Conservation (phyloP, 345 rosid genomes). For the Isatis tinctoria region DNA sequence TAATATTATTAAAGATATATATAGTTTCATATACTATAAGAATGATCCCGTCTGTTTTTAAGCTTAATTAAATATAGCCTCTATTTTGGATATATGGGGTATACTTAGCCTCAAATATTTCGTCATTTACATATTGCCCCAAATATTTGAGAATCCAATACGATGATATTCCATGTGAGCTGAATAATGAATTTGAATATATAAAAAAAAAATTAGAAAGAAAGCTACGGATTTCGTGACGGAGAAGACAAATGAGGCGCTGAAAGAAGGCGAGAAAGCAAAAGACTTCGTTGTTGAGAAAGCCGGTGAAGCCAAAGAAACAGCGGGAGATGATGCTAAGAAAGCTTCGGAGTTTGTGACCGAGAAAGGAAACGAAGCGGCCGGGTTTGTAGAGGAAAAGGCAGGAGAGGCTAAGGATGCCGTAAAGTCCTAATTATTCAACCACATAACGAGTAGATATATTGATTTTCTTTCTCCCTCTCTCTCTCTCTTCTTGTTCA, state of each 20-base stretch:
- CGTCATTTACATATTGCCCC: too few relatives aligned
- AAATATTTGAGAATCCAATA: too few relatives aligned
- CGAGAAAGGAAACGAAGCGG: slow-evolving; percentile 36
- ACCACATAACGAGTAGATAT: slow-evolving; percentile 10
- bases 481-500: background rate
- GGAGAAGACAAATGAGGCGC: slow-evolving; percentile 25
- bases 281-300: slow-evolving; percentile 26
- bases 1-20: too few relatives aligned
- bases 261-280: slow-evolving; percentile 29
- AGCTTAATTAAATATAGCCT: too few relatives aligned
- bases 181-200: background rate
- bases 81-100: too few relatives aligned
- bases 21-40: too few relatives aligned
- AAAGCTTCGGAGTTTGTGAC: slow-evolving; percentile 21
- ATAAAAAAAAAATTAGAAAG: slow-evolving; percentile 9
- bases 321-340: background rate
- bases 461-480: background rate
- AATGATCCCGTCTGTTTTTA: too few relatives aligned
- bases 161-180: too few relatives aligned
- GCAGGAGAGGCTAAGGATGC: slow-evolving; percentile 28
- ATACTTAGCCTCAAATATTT: too few relatives aligned
- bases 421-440: slow-evolving; percentile 1
- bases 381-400: slow-evolving; percentile 15
- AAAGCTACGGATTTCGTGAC: slow-evolving; percentile 27
- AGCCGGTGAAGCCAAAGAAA: background rate